Base-by-base conservation (phyloP, 2,329 filamentous ascomycete species). In the Triangularia verruculosa region DNA sequence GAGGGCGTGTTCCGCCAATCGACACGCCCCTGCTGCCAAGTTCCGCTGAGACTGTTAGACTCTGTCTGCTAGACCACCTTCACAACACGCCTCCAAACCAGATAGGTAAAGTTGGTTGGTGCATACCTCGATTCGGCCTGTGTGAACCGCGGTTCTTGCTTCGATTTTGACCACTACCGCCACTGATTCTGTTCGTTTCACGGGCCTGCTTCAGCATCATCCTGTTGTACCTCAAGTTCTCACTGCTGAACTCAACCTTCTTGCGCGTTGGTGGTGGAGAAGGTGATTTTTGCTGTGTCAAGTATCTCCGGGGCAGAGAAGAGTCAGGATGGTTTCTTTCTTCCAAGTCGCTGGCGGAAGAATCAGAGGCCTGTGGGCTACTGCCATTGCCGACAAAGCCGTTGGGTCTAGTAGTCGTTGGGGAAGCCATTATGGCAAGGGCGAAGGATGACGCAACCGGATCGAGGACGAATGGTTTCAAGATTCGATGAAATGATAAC, bases 231-330 rank as follows among this genome's bases (percentile, higher is more conserved):
- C 57, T 57, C 11, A 61, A 24, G 24, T 61, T 64, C 15, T 47
- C 30, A 24, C 54, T 28, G 6, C 61, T 34, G 0, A 67, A 47
- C 9, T 64, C 60, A 25, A 64, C 64, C 25, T 61, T 66, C 20
- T 62, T 59, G 22, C 61, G 61, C 3, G 61, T 55, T n/a, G 60
- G 61, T 43, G 61, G 17, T 1, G 57, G 32, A 1, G 28, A 39
- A 3, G 34, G 34, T n/a, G 34, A 4, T n/a, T 39, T 4, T n/a
- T 39, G 34, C 15, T 13, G 34, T 15, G n/a, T 4, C 9, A 15
- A 9, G 15, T 39, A 39, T n/a, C 34, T n/a, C 17, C 34, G 34
- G 13, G 34, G 4, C 34, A 39, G 7, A 4, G 34, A 3, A 13
- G n/a, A 47, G 11, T 7, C 7, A 47, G 6, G 7, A 20, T 47